A percentile compares a stretch with the other conserved stretches of the same genome.
Conservation (phyloP, 2,329 filamentous ascomycete genomes). For the Penicillium italicum region DNA sequence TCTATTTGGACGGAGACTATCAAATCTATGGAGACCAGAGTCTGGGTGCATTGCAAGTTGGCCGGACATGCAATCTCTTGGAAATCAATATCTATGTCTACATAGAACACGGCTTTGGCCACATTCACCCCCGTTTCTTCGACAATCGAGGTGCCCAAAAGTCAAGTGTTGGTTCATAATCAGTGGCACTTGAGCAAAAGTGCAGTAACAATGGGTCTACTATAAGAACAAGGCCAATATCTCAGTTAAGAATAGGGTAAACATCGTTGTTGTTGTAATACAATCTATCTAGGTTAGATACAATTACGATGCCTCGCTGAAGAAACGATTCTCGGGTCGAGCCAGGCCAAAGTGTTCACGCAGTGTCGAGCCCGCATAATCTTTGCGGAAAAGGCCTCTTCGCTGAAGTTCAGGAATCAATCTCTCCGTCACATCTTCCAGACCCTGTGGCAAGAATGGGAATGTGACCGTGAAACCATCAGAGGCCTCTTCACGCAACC, state of each 20-base stretch:
- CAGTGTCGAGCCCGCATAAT: slow-evolving; percentile 53
- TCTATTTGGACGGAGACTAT: not conserved
- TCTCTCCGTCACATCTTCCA: slow-evolving; percentile 48
- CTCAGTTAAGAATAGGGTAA: not conserved
- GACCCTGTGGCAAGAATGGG: slow-evolving; percentile 50
- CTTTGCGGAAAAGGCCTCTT: slow-evolving; percentile 50
- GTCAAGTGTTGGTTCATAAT: too few relatives aligned
- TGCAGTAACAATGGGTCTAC: not conserved
- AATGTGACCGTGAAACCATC: slow-evolving; percentile 54
- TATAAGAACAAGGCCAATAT: not conserved
- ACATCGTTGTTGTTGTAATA: not conserved
- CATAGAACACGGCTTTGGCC: too few relatives aligned
- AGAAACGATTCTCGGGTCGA: slow-evolving; percentile 45
- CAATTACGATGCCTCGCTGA: slow-evolving; percentile 11
- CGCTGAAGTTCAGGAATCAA: slow-evolving; percentile 52
- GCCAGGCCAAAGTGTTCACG: slow-evolving; percentile 54
- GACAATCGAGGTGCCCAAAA: too few relatives aligned
- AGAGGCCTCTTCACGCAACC: slow-evolving; percentile 48
- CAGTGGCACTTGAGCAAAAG: too few relatives aligned
- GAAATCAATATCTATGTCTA: too few relatives aligned
- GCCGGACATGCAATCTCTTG: too few relatives aligned
- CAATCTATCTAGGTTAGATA: not conserved
- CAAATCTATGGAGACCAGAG: not conserved
- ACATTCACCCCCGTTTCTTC: too few relatives aligned
- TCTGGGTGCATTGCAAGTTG: not conserved